These are phyloP conservation scores for Porphyrellus cyaneotinctus DNA, from an alignment of 768 basidiomycete species.

Conservation along the genomic window DNA sequence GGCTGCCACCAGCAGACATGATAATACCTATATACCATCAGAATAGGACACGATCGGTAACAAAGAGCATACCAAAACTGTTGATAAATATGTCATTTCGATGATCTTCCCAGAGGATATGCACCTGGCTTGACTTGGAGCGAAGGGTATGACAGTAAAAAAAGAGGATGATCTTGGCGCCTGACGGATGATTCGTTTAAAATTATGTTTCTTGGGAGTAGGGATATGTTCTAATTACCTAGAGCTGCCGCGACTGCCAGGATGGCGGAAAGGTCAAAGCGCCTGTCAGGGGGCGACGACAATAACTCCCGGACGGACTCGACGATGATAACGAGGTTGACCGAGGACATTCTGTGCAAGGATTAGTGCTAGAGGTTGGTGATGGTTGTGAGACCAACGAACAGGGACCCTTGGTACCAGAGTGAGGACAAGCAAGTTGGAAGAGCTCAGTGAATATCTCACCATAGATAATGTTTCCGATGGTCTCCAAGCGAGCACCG, in stretches of 20 bases:
- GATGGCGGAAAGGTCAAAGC: constrained; percentile 78
- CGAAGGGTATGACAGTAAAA: constrained; percentile 80
- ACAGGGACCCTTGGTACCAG: constrained; percentile 45
- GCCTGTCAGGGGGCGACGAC: constrained; percentile 49
- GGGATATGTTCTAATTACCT: constrained; percentile 33
- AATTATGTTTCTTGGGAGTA: background rate
- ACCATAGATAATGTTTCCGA: constrained; percentile 88
- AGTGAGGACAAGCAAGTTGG: constrained; percentile 1
- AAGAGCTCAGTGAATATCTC: background rate
- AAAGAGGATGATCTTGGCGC: constrained; percentile 83
- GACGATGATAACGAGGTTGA: constrained; percentile 88
- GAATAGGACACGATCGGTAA: background rate
- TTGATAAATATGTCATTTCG: constrained; percentile 91
- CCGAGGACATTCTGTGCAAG: constrained; percentile 72
- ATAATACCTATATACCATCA: constrained; percentile 54
- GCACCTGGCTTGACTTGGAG: constrained; percentile 83
- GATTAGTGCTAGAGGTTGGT: background rate
- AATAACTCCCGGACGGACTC: constrained; percentile 76
- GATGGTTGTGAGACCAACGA: constrained; percentile 1
- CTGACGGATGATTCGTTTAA: constrained; percentile 35
- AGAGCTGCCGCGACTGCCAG: constrained; percentile 81
- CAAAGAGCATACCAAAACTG: constrained; percentile 50
- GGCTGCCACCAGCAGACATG: constrained; percentile 81
- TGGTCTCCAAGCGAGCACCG: constrained; percentile 85
- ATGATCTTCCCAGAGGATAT: constrained; percentile 96